Evolutionary conservation across 78 protist genomes (phyloP).

Genomic region (Dictyostelium capitatum): DNA sequence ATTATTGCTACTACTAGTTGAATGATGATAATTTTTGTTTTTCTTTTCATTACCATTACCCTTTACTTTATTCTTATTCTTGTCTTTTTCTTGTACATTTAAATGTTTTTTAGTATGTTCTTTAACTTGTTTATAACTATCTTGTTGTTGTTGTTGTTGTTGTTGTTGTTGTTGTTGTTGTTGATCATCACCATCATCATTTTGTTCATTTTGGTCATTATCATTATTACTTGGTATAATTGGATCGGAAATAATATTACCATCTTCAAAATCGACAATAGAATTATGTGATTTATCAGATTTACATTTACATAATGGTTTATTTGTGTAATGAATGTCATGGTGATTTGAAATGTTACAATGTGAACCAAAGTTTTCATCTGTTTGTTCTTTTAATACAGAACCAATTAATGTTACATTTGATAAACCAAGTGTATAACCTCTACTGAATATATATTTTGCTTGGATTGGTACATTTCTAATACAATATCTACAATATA

Average conservation of each 20-base stretch:
- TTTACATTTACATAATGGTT: slow-evolving; percentile 18
- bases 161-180: background rate
- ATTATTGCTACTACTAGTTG: background rate
- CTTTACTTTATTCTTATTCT: no score
- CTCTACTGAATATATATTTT: background rate
- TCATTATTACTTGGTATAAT: background rate
- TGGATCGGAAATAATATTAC: no score
- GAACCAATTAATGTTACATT: background rate
- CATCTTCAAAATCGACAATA: background rate
- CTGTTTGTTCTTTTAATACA: background rate
- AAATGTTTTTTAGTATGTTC: no score
- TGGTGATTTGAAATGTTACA: background rate
- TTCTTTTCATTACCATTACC: background rate
- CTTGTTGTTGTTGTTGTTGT: background rate
- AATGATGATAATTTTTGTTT: background rate
- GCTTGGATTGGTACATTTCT: background rate
- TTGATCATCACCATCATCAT: background rate
- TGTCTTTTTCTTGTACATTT: no score
- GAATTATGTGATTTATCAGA: background rate
- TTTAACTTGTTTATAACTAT: background rate
- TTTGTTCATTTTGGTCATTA: background rate
- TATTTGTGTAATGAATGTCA: background rate
- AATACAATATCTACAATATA: background rate
- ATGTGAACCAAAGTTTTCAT: background rate
- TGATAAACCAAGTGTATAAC: background rate